A percentile compares a stretch with the other conserved stretches of the same genome.
Evolutionary conservation across 2,329 filamentous ascomycete genomes (phyloP).

Genomic region (Alternaria consortialis): DNA sequence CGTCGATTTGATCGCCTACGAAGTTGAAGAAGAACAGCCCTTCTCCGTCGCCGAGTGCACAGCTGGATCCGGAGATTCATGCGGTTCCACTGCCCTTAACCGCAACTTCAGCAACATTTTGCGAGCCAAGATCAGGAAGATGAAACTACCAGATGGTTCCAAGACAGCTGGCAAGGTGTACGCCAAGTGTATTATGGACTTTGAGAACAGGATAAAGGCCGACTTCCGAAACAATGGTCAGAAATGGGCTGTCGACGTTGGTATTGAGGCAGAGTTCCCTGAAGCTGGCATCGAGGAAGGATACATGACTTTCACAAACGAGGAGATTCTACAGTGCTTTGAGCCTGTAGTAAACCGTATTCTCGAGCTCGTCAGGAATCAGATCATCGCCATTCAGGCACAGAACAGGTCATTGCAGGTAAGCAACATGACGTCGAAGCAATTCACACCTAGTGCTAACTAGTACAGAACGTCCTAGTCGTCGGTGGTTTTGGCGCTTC

Average conservation of each 20-base stretch:
- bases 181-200: conserved; percentile 99
- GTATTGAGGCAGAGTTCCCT: conserved; percentile 97
- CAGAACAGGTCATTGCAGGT: conserved; percentile 91
- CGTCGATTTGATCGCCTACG: conserved; percentile 98
- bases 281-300: conserved; percentile 98
- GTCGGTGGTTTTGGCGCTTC: conserved; percentile 98
- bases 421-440: conserved; percentile 32
- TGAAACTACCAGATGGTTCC: conserved; percentile 97
- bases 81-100: conserved; percentile 97
- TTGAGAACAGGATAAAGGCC: conserved; percentile 99
- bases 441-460: conserved; percentile 35
- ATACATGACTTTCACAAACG: conserved; percentile 99
- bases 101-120: conserved; percentile 98
- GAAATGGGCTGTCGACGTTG: conserved; percentile 98
- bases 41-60: conserved; percentile 98
- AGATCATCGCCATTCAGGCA: conserved; percentile 98
- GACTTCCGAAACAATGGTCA: conserved; percentile 99
- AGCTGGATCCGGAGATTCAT: conserved; percentile 95
- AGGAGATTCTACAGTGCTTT: conserved; percentile 98
- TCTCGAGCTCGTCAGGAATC: conserved; percentile 92
- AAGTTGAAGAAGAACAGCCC: conserved; percentile 96
- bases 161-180: conserved; percentile 98
- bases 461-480: conserved; percentile 81
- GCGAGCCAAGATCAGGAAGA: conserved; percentile 96
- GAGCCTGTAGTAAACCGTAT: conserved; percentile 98